Conservation (phyloP, 2,329 filamentous ascomycete species). For the Penicillium sp. region DNA sequence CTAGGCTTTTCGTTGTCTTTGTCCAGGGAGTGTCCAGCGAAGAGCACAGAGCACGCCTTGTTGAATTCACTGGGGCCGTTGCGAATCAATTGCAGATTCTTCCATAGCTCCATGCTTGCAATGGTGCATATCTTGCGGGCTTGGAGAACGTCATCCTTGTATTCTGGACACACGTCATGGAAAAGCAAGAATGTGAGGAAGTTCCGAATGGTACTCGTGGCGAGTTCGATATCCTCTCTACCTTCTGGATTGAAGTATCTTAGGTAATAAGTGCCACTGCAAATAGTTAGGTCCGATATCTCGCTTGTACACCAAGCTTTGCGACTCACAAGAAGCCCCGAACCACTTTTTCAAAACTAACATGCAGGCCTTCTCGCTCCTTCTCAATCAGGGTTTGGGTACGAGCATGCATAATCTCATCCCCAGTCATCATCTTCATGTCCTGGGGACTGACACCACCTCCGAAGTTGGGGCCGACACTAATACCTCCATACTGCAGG, state of each 20-base stretch:
- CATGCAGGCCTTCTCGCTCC: constrained; percentile 66
- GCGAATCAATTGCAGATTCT: constrained; percentile 52
- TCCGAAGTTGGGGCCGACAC: constrained; percentile 62
- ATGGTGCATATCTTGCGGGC: constrained; percentile 67
- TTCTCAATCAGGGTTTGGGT: constrained; percentile 49
- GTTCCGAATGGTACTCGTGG: constrained; percentile 71
- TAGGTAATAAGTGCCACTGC: constrained; percentile 58
- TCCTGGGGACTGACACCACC: constrained; percentile 63
- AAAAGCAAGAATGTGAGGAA: constrained; percentile 86
- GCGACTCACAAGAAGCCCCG: constrained; percentile 72
- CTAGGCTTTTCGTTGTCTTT: not conserved
- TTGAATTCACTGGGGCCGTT: constrained; percentile 78
- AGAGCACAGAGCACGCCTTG: constrained; percentile 68
- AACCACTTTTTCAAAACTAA: constrained; percentile 78
- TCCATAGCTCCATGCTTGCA: constrained; percentile 67
- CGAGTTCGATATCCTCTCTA: constrained; percentile 55
- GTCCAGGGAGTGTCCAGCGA: constrained; percentile 55
- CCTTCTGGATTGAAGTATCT: constrained; percentile 58
- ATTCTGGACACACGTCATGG: constrained; percentile 85
- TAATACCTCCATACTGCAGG: constrained; percentile 78
- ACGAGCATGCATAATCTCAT: constrained; percentile 64
- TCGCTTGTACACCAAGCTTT: not conserved
- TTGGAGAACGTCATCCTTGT: constrained; percentile 63
- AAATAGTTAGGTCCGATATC: not conserved
- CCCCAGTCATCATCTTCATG: constrained; percentile 60